Evolutionary conservation across 2,329 filamentous ascomycete species (phyloP), one percentile per base, ranked within the genome.

Genomic region (Monilinia fructicola): DNA sequence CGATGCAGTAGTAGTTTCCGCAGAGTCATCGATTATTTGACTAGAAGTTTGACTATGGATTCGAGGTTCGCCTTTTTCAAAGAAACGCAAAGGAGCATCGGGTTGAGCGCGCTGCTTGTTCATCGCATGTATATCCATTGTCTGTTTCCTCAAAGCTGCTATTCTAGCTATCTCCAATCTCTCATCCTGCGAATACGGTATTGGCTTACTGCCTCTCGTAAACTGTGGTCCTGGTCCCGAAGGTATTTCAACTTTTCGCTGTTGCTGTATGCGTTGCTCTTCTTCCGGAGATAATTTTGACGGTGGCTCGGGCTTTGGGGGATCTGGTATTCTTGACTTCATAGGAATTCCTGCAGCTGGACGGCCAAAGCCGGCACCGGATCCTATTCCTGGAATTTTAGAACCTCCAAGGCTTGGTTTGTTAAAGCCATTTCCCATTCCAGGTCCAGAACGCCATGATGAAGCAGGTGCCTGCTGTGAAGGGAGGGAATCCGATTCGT

Each of bases 221-320:
- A 60, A 55, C 64, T 74, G 65, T n/a, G 74, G 73, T 18, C 75
- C 74, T 23, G 63, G 38, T 11, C 73, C 74, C 42, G 61, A 58
- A 67, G 66, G 60, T 28, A 72, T 67, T 28, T 62, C 55, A 12
- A 72, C 31, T 18, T 53, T n/a, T 54, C 70, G 69, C 61, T 53
- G 26, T 52, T 66, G 23, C 26, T 23, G 54, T 55, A 26, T 42
- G 21, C 31, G 42, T 14, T 18, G n/a, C 28, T 48, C 56, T 38
- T 48, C 28, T 48, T 48, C 56, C 21, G 21, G 10, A 21, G 28
- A n/a, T n/a, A 2, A 5, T 26, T 16, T 14, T n/a, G 16, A 7
- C 6, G 31, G 23, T 67, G 12, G n/a, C 58, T 50, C 44, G 9
- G 58, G 58, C 14, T 60, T 50, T 23, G 58, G 58, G 26, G 58